phyloP scores from a whole-genome alignment of 2,329 filamentous ascomycete species.

The Ceratocystis diversiconidia region DNA sequence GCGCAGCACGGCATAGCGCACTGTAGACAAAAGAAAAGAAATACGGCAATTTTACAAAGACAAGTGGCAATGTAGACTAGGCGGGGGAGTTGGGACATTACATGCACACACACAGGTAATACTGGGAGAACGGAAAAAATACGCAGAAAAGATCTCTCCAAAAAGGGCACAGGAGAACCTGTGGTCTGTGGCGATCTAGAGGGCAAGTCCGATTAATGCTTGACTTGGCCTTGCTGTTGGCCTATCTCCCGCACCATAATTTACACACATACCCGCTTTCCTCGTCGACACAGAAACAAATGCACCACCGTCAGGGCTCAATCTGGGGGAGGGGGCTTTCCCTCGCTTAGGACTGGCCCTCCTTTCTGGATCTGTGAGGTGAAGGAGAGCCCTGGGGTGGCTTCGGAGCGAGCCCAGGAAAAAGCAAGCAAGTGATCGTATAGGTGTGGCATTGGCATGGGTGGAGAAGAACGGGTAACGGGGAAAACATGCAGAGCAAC shows the following conservation, averaged over 20 bases:
- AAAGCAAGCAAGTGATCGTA: background rate
- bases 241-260: background rate
- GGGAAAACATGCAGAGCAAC: background rate
- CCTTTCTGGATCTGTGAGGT: no score
- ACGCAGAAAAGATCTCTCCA: background rate
- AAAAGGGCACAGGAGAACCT: background rate
- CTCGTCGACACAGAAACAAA: no score
- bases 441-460: background rate
- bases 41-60: no score
- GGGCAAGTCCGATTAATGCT: conserved; percentile 2
- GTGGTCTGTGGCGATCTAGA: conserved; percentile 1
- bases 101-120: background rate
- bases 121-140: background rate
- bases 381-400: background rate
- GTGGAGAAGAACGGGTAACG: background rate
- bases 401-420: background rate
- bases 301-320: no score
- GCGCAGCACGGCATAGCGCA: background rate
- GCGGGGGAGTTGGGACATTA: no score
- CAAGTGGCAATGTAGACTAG: no score
- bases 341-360: no score
- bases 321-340: background rate
- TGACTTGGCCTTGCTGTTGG: background rate
- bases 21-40: background rate
- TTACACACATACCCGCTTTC: no score